phyloP scores from a whole-genome alignment of 1,284 basidiomycete genomes.

The Garcileccinum viscosum region DNA sequence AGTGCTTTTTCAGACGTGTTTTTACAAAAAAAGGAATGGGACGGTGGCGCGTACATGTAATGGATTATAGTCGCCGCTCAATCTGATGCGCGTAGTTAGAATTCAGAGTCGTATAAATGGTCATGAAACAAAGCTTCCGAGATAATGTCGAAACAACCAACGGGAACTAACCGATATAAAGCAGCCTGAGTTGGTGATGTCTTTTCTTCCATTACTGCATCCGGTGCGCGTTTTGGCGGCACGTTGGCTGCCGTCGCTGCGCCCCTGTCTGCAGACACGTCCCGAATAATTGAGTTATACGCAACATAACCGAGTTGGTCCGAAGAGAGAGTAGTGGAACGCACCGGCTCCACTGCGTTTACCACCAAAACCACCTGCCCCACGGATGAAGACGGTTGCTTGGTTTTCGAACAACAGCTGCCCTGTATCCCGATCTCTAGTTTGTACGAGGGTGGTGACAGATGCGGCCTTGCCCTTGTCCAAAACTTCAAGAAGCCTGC shows the following conservation, averaged over 20 bases:
- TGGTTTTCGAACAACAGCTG: constrained; percentile 92
- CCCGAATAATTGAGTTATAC: neutral
- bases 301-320: constrained; percentile 4
- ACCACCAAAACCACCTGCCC: constrained; percentile 94
- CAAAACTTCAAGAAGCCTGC: constrained; percentile 77
- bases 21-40: neutral
- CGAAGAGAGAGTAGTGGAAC: constrained; percentile 2
- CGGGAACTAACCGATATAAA: constrained; percentile 74
- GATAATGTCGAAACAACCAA: neutral
- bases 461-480: constrained; percentile 94
- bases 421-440: constrained; percentile 80
- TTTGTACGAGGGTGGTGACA: constrained; percentile 81
- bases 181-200: constrained; percentile 86
- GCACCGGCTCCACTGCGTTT: constrained; percentile 83
- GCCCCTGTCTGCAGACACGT: constrained; percentile 75
- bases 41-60: constrained; percentile 68
- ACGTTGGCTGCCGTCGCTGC: constrained; percentile 85
- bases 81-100: constrained; percentile 43
- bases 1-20: constrained; percentile 11
- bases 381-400: constrained; percentile 91
- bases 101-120: neutral
- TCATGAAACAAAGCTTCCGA: constrained; percentile 7
- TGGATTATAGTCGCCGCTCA: constrained; percentile 92
- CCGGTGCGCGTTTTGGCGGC: constrained; percentile 84
- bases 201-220: constrained; percentile 87